A percentile compares a stretch with the other conserved stretches of the same genome.
phyloP scores from a whole-genome alignment of 768 basidiomycete genomes.

The Pulveroboletus ravenelii region DNA sequence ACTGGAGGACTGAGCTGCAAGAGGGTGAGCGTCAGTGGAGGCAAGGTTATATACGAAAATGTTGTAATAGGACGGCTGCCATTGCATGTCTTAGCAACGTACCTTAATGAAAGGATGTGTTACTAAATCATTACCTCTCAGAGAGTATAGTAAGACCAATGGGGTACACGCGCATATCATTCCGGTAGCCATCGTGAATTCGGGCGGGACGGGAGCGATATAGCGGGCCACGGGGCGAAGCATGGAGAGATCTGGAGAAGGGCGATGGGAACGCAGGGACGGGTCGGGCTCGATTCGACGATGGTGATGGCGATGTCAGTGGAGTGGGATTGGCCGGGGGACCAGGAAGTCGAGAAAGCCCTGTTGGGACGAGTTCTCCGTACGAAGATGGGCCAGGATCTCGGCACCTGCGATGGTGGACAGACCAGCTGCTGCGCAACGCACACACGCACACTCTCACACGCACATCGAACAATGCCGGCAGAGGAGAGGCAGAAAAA shows the following conservation, averaged over 20 bases:
- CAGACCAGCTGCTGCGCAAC: slow-evolving; percentile 15
- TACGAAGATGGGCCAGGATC: slow-evolving; percentile 22
- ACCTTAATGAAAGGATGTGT: slow-evolving; percentile 35
- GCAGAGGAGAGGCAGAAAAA: slow-evolving; percentile 16
- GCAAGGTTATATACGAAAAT: slow-evolving; percentile 32
- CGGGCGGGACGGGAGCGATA: slow-evolving; percentile 29
- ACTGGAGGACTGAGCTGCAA: slow-evolving; percentile 5
- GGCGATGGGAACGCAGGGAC: slow-evolving; percentile 22
- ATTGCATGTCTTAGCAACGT: slow-evolving; percentile 34
- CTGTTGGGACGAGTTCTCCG: slow-evolving; percentile 24
- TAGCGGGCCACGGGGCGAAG: slow-evolving; percentile 19
- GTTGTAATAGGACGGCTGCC: slow-evolving; percentile 32
- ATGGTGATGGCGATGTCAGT: slow-evolving; percentile 32
- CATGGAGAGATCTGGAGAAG: slow-evolving; percentile 26
- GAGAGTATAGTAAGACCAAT: slow-evolving; percentile 31
- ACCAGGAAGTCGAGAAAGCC: slow-evolving; percentile 20
- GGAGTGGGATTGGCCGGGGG: slow-evolving; percentile 28
- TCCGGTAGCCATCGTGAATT: slow-evolving; percentile 33
- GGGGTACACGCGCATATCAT: slow-evolving; percentile 31
- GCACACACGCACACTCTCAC: slow-evolving; percentile 10
- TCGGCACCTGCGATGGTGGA: slow-evolving; percentile 12
- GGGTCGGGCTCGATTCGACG: slow-evolving; percentile 24
- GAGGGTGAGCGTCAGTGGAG: slow-evolving; percentile 9
- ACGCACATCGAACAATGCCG: slow-evolving; percentile 20
- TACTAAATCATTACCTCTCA: slow-evolving; percentile 37